A percentile compares a stretch with the other conserved stretches of the same genome.
These are phyloP conservation scores for Scenedesmus sp. DNA, from an alignment of 163 green algal genomes.

Conservation along the genomic window DNA sequence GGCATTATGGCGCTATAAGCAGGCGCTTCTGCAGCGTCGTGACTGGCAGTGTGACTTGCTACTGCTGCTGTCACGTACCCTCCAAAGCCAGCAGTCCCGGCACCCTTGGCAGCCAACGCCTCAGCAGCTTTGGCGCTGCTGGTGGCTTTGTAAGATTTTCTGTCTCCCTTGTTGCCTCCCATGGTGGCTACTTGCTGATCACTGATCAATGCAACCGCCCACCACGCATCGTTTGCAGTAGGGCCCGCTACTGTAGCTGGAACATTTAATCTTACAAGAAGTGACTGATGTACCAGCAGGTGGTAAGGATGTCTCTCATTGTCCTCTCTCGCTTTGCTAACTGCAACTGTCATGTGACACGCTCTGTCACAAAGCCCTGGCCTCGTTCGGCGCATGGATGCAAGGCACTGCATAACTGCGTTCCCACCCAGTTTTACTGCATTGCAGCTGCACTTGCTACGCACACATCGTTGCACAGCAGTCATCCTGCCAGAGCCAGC, in stretches of 20 bases:
- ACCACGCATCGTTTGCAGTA: constrained; percentile 14
- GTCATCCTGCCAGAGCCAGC: not conserved
- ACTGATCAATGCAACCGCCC: not conserved
- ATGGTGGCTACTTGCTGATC: constrained; percentile 21
- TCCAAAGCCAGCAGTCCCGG: constrained; percentile 35
- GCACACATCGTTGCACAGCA: not conserved
- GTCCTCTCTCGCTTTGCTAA: not conserved
- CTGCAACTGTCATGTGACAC: not conserved
- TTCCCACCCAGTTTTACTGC: too few relatives aligned
- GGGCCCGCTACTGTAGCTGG: not conserved
- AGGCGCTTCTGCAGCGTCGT: not conserved
- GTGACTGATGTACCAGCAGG: not conserved
- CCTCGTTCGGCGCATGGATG: not conserved
- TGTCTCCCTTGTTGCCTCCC: constrained; percentile 38
- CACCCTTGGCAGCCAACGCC: constrained; percentile 33
- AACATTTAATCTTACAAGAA: too few relatives aligned
- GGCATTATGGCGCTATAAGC: too few relatives aligned
- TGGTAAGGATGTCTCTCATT: not conserved
- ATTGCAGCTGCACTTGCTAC: not conserved
- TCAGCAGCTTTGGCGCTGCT: constrained; percentile 49
- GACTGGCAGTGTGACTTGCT: not conserved
- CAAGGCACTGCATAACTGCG: not conserved
- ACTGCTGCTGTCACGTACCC: constrained; percentile 19
- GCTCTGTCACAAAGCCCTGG: not conserved
- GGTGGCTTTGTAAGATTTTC: constrained; percentile 47